These are phyloP conservation scores for Polyplosphaeria fusca DNA, from an alignment of 495 filamentous ascomycete species.

Conservation along the genomic window DNA sequence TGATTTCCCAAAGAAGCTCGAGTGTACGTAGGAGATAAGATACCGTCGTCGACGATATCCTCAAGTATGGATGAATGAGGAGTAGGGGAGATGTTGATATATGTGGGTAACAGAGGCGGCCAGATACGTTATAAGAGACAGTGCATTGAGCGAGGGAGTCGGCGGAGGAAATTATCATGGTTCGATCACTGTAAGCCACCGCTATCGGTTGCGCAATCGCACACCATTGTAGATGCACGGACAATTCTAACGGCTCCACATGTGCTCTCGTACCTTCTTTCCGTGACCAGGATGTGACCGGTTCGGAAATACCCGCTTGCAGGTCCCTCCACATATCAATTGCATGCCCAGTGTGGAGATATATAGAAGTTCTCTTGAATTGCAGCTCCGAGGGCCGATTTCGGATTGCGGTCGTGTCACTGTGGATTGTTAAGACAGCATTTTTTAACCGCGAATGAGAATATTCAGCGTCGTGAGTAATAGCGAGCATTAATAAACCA, in stretches of 20 bases:
- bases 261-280: not conserved
- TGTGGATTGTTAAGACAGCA: no score
- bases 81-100: not conserved
- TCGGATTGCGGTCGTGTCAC: no score
- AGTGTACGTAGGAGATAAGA: not conserved
- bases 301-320: not conserved
- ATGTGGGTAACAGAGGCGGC: not conserved
- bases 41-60: not conserved
- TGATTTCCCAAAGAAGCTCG: not conserved
- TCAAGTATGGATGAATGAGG: not conserved
- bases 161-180: not conserved
- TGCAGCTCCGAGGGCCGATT: not conserved
- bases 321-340: not conserved
- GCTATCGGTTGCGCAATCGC: constrained; percentile 25
- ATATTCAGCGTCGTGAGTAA: no score
- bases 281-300: not conserved
- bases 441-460: no score
- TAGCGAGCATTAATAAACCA: no score
- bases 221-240: constrained; percentile 23
- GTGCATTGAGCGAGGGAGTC: not conserved
- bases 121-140: not conserved
- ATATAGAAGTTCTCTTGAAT: not conserved
- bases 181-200: not conserved
- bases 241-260: constrained; percentile 5
- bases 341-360: not conserved